Percentiles rank a stretch among this genome's conserved stretches.
phyloP scores from a whole-genome alignment of 225 moss, liverwort and hornwort species.

The Bryum argenteum region DNA sequence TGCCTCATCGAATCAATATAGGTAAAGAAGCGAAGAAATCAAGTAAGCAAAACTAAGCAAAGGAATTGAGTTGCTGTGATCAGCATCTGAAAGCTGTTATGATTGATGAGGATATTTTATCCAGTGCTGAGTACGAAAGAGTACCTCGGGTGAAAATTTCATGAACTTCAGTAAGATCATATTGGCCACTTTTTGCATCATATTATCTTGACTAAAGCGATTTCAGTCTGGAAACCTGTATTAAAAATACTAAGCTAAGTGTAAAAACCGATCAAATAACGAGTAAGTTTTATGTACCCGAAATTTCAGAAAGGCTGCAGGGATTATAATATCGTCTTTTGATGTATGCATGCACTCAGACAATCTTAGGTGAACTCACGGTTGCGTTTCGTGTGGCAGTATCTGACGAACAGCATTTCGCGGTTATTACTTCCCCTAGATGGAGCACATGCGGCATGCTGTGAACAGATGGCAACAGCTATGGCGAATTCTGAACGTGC shows the following conservation, averaged over 20 bases:
- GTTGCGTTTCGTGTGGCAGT: slow-evolving; percentile 52
- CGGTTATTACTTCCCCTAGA: slow-evolving; percentile 86
- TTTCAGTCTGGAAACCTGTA: background rate
- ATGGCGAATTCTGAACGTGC: slow-evolving; percentile 91
- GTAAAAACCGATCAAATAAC: background rate
- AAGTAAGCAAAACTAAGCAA: background rate
- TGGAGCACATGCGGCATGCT: slow-evolving; percentile 97
- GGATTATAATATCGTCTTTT: background rate
- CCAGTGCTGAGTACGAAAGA: background rate
- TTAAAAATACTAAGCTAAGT: background rate
- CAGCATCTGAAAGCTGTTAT: background rate
- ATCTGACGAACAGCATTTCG: slow-evolving; percentile 78
- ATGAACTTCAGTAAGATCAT: background rate
- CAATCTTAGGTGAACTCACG: slow-evolving; percentile 12
- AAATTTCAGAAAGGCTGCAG: background rate
- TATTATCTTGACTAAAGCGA: background rate
- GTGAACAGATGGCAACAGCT: slow-evolving; percentile 96
- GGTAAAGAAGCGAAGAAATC: slow-evolving; percentile 1
- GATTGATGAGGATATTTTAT: background rate
- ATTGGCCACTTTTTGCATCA: background rate
- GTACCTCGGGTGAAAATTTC: background rate
- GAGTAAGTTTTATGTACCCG: background rate
- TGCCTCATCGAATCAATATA: background rate
- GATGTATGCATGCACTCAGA: background rate
- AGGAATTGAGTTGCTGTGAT: background rate